Percentiles rank a stretch among this genome's conserved stretches.
Evolutionary conservation across 495 filamentous ascomycete genomes (phyloP).

Genomic region (Aspergillus bertholletiae): DNA sequence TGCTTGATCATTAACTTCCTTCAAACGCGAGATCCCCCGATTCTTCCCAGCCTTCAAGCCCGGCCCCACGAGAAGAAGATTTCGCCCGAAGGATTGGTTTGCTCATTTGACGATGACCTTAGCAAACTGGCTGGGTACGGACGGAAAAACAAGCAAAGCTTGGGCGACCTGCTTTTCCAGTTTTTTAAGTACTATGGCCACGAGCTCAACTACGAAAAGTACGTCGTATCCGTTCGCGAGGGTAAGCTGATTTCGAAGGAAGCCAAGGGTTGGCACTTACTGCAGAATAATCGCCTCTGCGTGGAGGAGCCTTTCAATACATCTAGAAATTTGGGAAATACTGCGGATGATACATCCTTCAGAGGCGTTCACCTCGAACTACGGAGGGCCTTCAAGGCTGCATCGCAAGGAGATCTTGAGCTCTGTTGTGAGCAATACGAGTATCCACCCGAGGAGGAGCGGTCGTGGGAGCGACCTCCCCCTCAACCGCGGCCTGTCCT

Average conservation of each 20-base stretch:
- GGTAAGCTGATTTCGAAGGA: conserved; percentile 79
- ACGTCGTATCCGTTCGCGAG: conserved; percentile 81
- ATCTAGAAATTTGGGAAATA: conserved; percentile 91
- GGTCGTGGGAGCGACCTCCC: conserved; percentile 68
- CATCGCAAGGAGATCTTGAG: conserved; percentile 70
- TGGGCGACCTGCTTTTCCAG: conserved; percentile 81
- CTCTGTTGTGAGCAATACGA: conserved; percentile 81
- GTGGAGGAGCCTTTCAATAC: conserved; percentile 97
- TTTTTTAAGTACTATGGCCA: conserved; percentile 95
- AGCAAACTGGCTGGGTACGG: conserved; percentile 70
- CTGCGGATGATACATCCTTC: conserved; percentile 91
- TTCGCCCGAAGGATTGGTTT: conserved; percentile 58
- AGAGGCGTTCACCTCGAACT: conserved; percentile 86
- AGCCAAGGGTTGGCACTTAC: conserved; percentile 79
- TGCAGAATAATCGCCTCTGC: conserved; percentile 77
- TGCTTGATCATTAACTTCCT: conserved; percentile 97
- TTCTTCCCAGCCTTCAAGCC: conserved; percentile 84
- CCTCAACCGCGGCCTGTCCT: conserved; percentile 59
- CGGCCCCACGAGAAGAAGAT: conserved; percentile 59
- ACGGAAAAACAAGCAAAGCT: conserved; percentile 71
- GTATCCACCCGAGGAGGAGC: conserved; percentile 80
- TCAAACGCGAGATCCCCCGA: conserved; percentile 81
- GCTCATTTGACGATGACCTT: conserved; percentile 83
- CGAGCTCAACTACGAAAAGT: conserved; percentile 84
- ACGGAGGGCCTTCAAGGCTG: conserved; percentile 77